Evolutionary conservation across 129 eudicot genomes (phyloP).

Genomic region (Centaurea solstitialis): DNA sequence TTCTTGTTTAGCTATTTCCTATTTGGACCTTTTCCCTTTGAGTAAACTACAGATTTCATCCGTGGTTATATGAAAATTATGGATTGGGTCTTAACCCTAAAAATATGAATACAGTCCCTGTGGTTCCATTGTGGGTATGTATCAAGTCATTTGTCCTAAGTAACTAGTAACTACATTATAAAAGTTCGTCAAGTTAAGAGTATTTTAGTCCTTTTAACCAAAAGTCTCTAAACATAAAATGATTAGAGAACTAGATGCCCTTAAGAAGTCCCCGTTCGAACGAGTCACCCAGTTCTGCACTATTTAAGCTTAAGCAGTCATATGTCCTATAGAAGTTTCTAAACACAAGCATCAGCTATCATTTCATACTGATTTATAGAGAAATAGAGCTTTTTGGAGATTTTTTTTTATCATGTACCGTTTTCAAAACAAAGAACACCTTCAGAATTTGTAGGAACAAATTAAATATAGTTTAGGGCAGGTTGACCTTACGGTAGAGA

Average conservation of each 20-base stretch:
- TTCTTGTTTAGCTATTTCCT: neutral
- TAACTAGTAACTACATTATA: too few relatives aligned
- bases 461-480: conserved; percentile 34
- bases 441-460: neutral
- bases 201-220: too few relatives aligned
- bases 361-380: neutral
- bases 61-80: neutral
- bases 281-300: neutral
- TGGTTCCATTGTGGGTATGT: neutral
- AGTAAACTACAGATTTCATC: neutral
- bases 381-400: neutral
- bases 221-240: neutral
- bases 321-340: neutral
- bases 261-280: neutral
- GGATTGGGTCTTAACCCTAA: neutral
- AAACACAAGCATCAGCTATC: neutral
- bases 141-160: neutral
- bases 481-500: conserved; percentile 89
- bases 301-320: neutral
- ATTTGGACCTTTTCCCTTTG: neutral
- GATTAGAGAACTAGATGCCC: neutral
- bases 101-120: neutral
- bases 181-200: neutral
- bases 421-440: neutral
- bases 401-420: neutral